Evolutionary conservation across 1,284 basidiomycete genomes (phyloP).

Genomic region (Irpex sp.): DNA sequence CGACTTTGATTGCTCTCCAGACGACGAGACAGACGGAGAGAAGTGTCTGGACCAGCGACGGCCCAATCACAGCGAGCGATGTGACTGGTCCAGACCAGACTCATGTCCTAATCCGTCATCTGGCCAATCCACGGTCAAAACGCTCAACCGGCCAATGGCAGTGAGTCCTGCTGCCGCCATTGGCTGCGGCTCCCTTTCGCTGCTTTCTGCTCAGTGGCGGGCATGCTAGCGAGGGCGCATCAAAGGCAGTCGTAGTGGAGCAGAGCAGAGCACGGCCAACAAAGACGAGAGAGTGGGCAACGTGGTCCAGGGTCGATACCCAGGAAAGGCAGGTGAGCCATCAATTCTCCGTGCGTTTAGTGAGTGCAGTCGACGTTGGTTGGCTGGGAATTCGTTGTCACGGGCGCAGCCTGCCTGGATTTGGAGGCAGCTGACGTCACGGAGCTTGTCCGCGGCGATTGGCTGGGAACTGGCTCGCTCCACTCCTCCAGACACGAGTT

Average conservation of each 20-base stretch:
- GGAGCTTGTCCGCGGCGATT: background rate
- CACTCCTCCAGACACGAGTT: background rate
- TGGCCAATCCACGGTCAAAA: conserved; percentile 1
- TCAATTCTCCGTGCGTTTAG: background rate
- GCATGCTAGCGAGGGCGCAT: background rate
- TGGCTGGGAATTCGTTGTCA: background rate
- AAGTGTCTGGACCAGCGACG: conserved; percentile 3
- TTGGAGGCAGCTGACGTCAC: background rate
- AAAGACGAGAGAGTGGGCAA: background rate
- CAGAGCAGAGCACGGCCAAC: background rate
- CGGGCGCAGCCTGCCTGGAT: background rate
- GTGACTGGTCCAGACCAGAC: conserved; percentile 1
- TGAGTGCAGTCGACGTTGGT: background rate
- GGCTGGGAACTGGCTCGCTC: background rate
- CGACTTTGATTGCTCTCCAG: conserved; percentile 4
- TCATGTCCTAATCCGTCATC: conserved; percentile 1
- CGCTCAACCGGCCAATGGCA: background rate
- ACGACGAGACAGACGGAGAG: conserved; percentile 4
- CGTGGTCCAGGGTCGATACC: background rate
- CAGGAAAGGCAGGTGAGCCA: background rate
- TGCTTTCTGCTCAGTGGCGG: background rate
- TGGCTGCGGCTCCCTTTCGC: background rate
- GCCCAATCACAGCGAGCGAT: conserved; percentile 1
- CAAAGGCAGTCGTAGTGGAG: background rate
- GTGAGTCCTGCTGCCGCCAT: background rate